These are phyloP conservation scores for Oropetium thomaeum DNA, from an alignment of 176 grass and related monocot genomes.

Conservation along the genomic window DNA sequence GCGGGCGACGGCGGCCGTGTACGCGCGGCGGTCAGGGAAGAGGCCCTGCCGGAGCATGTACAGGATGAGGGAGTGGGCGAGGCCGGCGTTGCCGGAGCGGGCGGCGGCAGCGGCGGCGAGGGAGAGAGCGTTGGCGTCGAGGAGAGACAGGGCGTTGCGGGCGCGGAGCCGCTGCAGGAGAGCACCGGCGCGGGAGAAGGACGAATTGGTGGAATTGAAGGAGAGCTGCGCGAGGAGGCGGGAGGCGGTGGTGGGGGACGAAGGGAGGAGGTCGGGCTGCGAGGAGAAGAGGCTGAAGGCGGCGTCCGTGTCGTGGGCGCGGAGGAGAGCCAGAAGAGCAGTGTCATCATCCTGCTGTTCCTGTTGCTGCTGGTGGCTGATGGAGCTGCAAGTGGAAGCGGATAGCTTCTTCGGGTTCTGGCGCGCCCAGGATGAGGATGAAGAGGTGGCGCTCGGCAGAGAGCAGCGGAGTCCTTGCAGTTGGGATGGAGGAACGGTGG, in stretches of 20 bases:
- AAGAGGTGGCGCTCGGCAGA: no score
- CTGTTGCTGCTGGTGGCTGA: not conserved
- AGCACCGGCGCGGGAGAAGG: constrained; percentile 52
- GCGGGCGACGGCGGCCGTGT: constrained; percentile 64
- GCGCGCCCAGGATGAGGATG: no score
- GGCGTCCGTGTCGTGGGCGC: constrained; percentile 55
- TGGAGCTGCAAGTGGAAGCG: no score
- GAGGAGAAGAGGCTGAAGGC: constrained; percentile 60
- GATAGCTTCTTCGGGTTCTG: no score
- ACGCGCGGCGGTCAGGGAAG: constrained; percentile 78
- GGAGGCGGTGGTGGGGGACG: constrained; percentile 50
- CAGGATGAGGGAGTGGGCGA: constrained; percentile 54
- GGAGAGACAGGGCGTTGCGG: constrained; percentile 41
- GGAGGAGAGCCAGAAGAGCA: constrained; percentile 56
- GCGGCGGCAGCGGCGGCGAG: constrained; percentile 60
- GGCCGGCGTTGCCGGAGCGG: constrained; percentile 34
- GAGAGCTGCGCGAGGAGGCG: constrained; percentile 86
- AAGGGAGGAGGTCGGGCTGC: constrained; percentile 41
- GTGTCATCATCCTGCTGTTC: constrained; percentile 8
- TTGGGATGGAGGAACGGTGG: no score
- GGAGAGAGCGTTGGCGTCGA: constrained; percentile 78
- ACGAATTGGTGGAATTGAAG: constrained; percentile 20
- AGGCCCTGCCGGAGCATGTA: constrained; percentile 61
- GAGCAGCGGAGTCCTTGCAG: no score
- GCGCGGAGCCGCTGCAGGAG: constrained; percentile 56